Base-by-base conservation (phyloP, 495 filamentous ascomycete species). In the Evernia prunastri region DNA sequence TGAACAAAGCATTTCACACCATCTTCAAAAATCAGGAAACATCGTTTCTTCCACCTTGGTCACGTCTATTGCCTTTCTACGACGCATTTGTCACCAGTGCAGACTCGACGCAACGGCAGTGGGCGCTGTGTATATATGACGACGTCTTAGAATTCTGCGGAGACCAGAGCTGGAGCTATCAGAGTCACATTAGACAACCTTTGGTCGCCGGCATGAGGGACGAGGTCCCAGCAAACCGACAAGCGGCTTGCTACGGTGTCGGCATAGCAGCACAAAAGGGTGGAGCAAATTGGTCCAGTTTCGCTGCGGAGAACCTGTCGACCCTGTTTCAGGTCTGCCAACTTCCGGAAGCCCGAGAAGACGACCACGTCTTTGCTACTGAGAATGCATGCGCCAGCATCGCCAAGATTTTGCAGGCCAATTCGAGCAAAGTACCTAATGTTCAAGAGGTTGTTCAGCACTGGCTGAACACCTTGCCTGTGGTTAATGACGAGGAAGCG, bases 1-100 rank as follows among this genome's bases (percentile, higher is more conserved):
- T 99, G 95, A 99, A 97, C 86, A 99, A 99, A 79, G 91, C 95
- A 0, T 99, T 96, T 84, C 95, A 99, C 75, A 94, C 90, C 53
- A 91, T 99, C 69, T 97, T 97, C 80, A 97, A 97, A 81, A 90
- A 96, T 80, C 90, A 95, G 70, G 88, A 90, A 62, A 80, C 83
- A 23, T 73, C 80, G 35, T 99, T 97, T 83, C 83, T 99, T 59
- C 88, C 84, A 12, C 75, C 89, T 51, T 97, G 93, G 93, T 86
- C 94, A 70, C 84, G 86, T 31, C 82, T 99, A 25, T 82, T 93
- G 66, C 78, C 76, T 17, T 95, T 90, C 58, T 99, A 97, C 75
- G 85, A 91, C 66, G 79, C 79, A 29, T 97, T 97, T 73, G 87
- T 96, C 72, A 86, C 84, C 47, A 95, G 89, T 65, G 68, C 58